phyloP scores from a whole-genome alignment of 78 protist species.

The Dictyostelium intermedium region DNA sequence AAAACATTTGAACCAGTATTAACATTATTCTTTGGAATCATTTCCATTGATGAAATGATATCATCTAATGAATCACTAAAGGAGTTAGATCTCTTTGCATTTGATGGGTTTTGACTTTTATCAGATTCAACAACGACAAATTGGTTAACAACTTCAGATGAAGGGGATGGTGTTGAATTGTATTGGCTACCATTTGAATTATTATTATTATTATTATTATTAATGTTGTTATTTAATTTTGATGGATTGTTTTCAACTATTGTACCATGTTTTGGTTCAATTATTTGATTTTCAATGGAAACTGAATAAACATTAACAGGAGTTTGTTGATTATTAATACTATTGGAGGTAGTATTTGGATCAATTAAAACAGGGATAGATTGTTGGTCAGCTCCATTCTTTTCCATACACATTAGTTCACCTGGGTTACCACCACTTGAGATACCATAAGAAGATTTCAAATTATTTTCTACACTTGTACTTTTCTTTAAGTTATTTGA shows the following conservation, averaged over 20 bases:
- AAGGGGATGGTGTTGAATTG: background rate
- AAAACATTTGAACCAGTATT: background rate
- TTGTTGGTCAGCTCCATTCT: background rate
- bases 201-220: background rate
- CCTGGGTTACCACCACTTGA: background rate
- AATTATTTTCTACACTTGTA: background rate
- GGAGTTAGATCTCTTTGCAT: background rate
- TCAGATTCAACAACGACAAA: background rate
- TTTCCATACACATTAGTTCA: background rate
- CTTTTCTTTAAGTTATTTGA: background rate
- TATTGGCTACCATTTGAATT: background rate
- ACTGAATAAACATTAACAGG: background rate
- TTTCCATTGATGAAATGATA: slow-evolving; percentile 1
- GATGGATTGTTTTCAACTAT: background rate
- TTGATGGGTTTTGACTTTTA: background rate
- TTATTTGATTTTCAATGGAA: background rate
- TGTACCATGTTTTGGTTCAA: background rate
- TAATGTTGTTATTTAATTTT: background rate
- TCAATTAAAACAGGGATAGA: background rate
- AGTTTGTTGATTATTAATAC: background rate
- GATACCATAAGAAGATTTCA: background rate
- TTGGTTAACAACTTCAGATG: background rate
- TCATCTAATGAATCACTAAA: background rate
- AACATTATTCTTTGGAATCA: background rate
- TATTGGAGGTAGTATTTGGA: background rate